These are phyloP conservation scores for Collariella sp. DNA, from an alignment of 495 filamentous ascomycete genomes.

Conservation along the genomic window DNA sequence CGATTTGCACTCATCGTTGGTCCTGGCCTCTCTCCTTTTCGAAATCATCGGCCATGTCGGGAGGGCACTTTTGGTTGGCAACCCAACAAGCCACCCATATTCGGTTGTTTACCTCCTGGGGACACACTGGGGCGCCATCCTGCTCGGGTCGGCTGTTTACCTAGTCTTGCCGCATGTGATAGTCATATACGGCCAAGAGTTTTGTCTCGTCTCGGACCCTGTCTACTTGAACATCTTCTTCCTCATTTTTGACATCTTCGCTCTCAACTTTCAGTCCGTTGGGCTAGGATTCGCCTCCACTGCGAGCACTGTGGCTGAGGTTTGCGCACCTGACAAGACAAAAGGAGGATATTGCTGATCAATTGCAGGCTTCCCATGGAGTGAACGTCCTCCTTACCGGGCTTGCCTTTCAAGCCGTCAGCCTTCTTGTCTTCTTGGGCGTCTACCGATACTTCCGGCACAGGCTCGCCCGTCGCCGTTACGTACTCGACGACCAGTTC, in stretches of 20 bases:
- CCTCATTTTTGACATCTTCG: conserved; percentile 22
- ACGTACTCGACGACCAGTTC: conserved; percentile 25
- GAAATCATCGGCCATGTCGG: conserved; percentile 37
- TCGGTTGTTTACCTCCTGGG: conserved; percentile 35
- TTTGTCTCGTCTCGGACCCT: conserved; percentile 22
- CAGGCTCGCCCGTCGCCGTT: conserved; percentile 24
- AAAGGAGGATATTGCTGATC: conserved; percentile 6
- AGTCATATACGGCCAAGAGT: conserved; percentile 33
- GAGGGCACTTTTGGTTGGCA: conserved; percentile 26
- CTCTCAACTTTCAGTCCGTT: conserved; percentile 30
- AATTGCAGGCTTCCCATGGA: conserved; percentile 24
- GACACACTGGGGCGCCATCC: conserved; percentile 31
- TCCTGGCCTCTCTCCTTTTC: conserved; percentile 29
- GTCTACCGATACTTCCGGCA: conserved; percentile 26
- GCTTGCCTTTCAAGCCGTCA: conserved; percentile 29
- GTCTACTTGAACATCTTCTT: conserved; percentile 27
- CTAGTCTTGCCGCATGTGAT: conserved; percentile 31
- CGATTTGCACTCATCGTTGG: conserved; percentile 22
- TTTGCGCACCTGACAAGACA: conserved; percentile 2
- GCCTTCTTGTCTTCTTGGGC: conserved; percentile 27
- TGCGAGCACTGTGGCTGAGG: conserved; percentile 12
- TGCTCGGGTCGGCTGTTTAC: conserved; percentile 31
- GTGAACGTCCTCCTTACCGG: conserved; percentile 28
- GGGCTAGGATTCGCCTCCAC: conserved; percentile 24
- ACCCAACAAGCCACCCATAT: conserved; percentile 17